Conservation (phyloP, 2,329 filamentous ascomycete genomes). For the Teratosphaeria viscida region DNA sequence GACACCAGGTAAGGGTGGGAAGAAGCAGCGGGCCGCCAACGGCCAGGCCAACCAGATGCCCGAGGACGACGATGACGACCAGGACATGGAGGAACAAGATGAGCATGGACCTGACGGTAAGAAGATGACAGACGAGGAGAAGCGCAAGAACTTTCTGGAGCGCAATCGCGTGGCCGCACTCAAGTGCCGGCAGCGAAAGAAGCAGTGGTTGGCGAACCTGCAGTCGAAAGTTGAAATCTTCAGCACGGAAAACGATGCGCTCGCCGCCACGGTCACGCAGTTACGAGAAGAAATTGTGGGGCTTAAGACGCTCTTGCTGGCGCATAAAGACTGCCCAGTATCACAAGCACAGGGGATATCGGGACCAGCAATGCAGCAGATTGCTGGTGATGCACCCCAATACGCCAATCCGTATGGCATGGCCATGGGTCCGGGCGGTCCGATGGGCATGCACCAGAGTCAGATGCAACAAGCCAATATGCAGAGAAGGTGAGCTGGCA, state of each 20-base stretch:
- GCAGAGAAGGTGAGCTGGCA: conserved; percentile 24
- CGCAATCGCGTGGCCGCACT: conserved; percentile 79
- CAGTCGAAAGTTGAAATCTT: conserved; percentile 93
- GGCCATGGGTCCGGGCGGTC: conserved; percentile 27
- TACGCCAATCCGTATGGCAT: conserved; percentile 40
- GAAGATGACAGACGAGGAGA: conserved; percentile 98
- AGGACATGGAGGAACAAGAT: conserved; percentile 28
- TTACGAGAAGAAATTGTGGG: conserved; percentile 89
- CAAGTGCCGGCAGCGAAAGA: conserved; percentile 96
- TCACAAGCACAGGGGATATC: conserved; percentile 72
- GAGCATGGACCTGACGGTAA: conserved; percentile 44
- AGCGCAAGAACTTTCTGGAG: conserved; percentile 95
- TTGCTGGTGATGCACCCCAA: conserved; percentile 35
- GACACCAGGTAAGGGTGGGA: conserved; percentile 54
- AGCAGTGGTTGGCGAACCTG: conserved; percentile 94
- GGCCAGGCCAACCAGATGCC: conserved; percentile 37
- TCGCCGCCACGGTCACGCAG: conserved; percentile 72
- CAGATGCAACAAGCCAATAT: conserved; percentile 24
- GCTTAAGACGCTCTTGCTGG: conserved; percentile 81
- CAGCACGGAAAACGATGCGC: conserved; percentile 78
- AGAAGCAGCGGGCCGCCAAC: conserved; percentile 58
- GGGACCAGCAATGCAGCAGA: conserved; percentile 40
- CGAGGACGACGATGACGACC: conserved; percentile 46
- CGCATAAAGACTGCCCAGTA: conserved; percentile 93
- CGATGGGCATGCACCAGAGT: conserved; percentile 18